A percentile compares a stretch with the other conserved stretches of the same genome.
Evolutionary conservation across 2,329 filamentous ascomycete species (phyloP).

Genomic region (Sordariomycetes sp.): DNA sequence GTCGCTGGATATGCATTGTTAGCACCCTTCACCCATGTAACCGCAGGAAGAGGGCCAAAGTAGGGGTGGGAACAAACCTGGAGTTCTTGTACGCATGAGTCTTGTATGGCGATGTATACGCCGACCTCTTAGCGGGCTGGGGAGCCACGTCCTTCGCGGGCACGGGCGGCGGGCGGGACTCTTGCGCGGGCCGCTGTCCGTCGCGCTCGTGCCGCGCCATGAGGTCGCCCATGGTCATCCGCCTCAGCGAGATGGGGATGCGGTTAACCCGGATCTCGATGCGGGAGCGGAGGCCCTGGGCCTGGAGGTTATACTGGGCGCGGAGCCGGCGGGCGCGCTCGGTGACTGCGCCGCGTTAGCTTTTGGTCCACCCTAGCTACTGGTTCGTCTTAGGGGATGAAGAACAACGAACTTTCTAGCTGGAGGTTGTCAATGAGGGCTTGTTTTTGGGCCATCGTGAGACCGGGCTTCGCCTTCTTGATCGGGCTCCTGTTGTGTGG

Average conservation of each 20-base stretch:
- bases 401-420: conserved; percentile 57
- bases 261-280: conserved; percentile 91
- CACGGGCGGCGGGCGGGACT: conserved; percentile 30
- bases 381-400: not conserved
- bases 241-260: conserved; percentile 70
- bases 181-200: conserved; percentile 25
- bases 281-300: conserved; percentile 71
- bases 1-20: conserved; percentile 32
- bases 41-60: too few species aligned
- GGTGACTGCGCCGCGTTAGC: conserved; percentile 47
- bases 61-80: conserved; percentile 33
- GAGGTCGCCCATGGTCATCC: conserved; percentile 73
- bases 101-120: conserved; percentile 9
- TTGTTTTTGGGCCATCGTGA: conserved; percentile 68
- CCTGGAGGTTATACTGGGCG: conserved; percentile 81
- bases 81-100: conserved; percentile 28
- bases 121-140: conserved; percentile 20
- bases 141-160: conserved; percentile 35
- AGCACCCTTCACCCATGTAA: not conserved
- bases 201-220: conserved; percentile 34
- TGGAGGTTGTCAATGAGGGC: conserved; percentile 82
- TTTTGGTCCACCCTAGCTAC: not conserved
- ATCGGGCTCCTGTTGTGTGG: conserved; percentile 42
- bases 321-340: conserved; percentile 79
- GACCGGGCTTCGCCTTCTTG: conserved; percentile 48